phyloP scores from a whole-genome alignment of 441 rosid genomes.

The Pelargonium fulgidum region DNA sequence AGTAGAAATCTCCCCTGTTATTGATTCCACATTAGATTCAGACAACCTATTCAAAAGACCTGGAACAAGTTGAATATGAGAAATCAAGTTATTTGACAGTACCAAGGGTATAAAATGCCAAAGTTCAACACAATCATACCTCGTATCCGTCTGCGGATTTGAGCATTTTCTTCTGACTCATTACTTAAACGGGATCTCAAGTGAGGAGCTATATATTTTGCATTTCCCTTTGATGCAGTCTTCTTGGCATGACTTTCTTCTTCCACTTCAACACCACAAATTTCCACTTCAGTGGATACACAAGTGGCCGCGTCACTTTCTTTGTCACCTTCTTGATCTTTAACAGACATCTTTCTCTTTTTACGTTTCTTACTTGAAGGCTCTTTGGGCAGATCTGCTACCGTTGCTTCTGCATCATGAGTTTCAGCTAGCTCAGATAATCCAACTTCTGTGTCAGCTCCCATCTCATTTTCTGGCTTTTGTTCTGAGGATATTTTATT shows the following conservation, averaged over 20 bases:
- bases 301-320: conserved; percentile 19
- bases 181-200: conserved; percentile 47
- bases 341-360: conserved; percentile 35
- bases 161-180: conserved; percentile 59
- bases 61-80: conserved; percentile 29
- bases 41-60: conserved; percentile 78
- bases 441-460: conserved; percentile 21
- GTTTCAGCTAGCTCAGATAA: conserved; percentile 30
- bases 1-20: conserved; percentile 62
- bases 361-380: conserved; percentile 28
- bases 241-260: conserved; percentile 26
- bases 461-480: conserved; percentile 20
- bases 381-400: conserved; percentile 25
- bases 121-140: conserved; percentile 39
- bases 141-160: conserved; percentile 56
- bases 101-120: conserved; percentile 8
- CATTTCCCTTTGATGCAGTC: conserved; percentile 24
- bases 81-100: conserved; percentile 14
- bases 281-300: conserved; percentile 25
- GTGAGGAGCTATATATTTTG: conserved; percentile 66
- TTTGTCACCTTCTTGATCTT: conserved; percentile 25
- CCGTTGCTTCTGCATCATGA: conserved; percentile 21
- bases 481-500: conserved; percentile 29
- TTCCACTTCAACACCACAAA: conserved; percentile 19
- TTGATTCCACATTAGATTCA: conserved; percentile 80